Evolutionary conservation across 176 grass and related monocot genomes (phyloP), one percentile per base, ranked within the genome.

Genomic region (Musa troglodytarum): DNA sequence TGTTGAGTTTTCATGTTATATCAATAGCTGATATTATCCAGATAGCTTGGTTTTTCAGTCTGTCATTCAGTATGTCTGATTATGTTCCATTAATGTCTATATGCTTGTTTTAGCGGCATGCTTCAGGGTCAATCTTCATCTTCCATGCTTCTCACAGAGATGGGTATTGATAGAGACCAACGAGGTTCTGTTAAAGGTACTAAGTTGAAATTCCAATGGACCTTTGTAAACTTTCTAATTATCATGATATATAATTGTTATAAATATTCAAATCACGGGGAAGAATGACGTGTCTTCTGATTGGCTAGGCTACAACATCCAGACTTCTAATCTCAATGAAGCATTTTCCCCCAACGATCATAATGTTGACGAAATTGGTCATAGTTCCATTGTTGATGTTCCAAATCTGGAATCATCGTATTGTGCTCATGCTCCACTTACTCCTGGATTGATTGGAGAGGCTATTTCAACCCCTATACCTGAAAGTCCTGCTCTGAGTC

Each of bases 371-470:
- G 86, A 88, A 77, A 81, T 76, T 85, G 88, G 81, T 65, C 83
- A 83, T 53, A 81, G 65, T 63, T 59, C 85, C 64, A 84, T 74
- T 78, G 86, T 82, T 77, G 76, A 85, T 72, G 86, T 78, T 79
- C n/a, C 74, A 50, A 90, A 89, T 64, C 76, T 89, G 67, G 85
- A 86, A 72, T 87, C 80, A 74, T 55, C 83, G 52, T 88, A 86
- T 20, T 86, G 82, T 19, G 93, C 89, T n/a, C 93, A 92, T 72
- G 89, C 89, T 74, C 93, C 93, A 11, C 86, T 87, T 61, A 96
- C 93, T 70, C 93, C 93, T 83, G 93, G 93, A 62, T 84, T 96
- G 86, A 86, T 96, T 81, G 87, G 88, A 86, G 93, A 88, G 68
- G 89, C 93, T 23, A 79, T 87, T 78, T 83, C 87, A 80, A 88